Base-by-base conservation (phyloP, 805 yeast species). In the Kockiozyma suomiensis region DNA sequence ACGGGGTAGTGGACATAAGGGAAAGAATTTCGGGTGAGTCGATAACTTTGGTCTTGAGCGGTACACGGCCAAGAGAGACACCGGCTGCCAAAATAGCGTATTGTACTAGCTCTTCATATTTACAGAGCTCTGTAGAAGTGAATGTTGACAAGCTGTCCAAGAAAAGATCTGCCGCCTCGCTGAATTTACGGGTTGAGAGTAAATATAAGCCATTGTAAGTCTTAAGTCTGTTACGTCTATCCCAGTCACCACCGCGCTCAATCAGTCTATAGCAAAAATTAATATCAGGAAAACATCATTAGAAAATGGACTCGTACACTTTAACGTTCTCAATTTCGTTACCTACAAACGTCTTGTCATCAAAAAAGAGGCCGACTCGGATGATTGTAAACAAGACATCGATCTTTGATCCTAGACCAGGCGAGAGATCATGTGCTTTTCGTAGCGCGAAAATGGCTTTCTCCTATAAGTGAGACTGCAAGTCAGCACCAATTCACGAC, bases 171-270 rank as follows among this genome's bases (percentile, higher is more conserved):
- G 97, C 84, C 1, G 98, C 97, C 68, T 89, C 96, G 42, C 78
- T 79, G 70, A 94, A 94, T 69, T 90, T 85, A 70, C 99, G 85
- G 30, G 92, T 85, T 6, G 97, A 87, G 82, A 94, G 77, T 38
- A 83, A 77, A 72, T 90, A 89, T 50, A 94, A 80, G 23, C 99
- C 99, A 59, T 82, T 76, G 75, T 94, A 94, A 4, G 97, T 89
- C 78, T 94, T 94, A 79, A 83, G 90, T 68, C 97, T 79, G 77
- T 94, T 94, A 70, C 97, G 85, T 75, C 99, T 88, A 76, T 94
- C 99, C 99, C 99, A 94, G 74, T 94, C 99, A 64, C 99, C 99
- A 57, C 98, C 99, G 70, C 90, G 88, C 70, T 93, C 98, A 70
- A 94, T 90, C 72, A 90, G 81, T 25, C 63, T 59, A 23, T n/a